Percentiles rank a stretch among this genome's conserved stretches.
These are phyloP conservation scores for Aspergillus glaucus DNA, from an alignment of 2,329 filamentous ascomycete genomes.

Conservation along the genomic window DNA sequence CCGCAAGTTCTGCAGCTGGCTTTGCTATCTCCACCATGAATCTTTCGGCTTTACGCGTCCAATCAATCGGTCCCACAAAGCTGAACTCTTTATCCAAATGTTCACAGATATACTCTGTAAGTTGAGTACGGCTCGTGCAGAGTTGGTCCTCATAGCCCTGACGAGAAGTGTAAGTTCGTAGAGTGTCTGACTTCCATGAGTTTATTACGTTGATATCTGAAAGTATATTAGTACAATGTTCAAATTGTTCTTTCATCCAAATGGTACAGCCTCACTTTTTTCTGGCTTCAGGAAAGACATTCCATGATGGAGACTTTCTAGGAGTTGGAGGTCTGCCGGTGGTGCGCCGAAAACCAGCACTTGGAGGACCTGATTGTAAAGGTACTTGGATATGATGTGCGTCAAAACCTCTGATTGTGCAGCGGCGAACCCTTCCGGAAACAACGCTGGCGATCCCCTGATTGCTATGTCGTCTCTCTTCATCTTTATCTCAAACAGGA, in stretches of 20 bases:
- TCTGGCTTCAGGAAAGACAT: background rate
- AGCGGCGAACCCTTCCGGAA: background rate
- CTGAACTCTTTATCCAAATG: background rate
- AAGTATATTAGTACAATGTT: background rate
- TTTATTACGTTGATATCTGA: conserved; percentile 1
- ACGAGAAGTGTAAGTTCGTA: conserved; percentile 2
- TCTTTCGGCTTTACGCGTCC: background rate
- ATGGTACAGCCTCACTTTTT: background rate
- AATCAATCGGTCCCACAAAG: background rate
- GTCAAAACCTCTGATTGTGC: conserved; percentile 1
- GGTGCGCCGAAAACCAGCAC: background rate
- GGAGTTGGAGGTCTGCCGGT: background rate
- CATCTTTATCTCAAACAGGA: background rate
- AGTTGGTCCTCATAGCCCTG: background rate
- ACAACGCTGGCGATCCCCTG: background rate
- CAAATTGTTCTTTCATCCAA: background rate
- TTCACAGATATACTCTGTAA: background rate
- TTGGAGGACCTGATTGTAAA: background rate
- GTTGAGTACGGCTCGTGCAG: background rate
- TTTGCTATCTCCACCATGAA: background rate
- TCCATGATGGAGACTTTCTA: background rate
- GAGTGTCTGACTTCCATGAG: conserved; percentile 5
- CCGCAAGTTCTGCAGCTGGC: background rate
- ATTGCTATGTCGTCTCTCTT: too few relatives aligned
- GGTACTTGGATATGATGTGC: background rate